Conservation (phyloP, 805 yeast genomes). For the Schwanniomyces vanrijiae region DNA sequence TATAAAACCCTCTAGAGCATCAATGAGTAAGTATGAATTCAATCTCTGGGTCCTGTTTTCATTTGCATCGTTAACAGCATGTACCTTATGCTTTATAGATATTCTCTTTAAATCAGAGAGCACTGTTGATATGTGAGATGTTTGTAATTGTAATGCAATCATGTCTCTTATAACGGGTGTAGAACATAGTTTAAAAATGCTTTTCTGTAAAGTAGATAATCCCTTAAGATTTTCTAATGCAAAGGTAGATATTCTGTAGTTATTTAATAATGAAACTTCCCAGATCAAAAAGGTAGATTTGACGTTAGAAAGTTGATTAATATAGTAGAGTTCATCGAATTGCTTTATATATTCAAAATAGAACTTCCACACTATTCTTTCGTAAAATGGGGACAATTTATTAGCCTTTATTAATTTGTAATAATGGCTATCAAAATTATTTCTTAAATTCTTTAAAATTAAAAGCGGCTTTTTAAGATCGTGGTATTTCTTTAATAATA, state of each 20-base stretch:
- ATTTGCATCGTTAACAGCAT: conserved; percentile 13
- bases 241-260: conserved; percentile 11
- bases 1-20: conserved; percentile 13
- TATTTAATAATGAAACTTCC: conserved; percentile 29
- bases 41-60: conserved; percentile 32
- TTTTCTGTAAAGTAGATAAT: conserved; percentile 22
- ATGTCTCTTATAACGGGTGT: conserved; percentile 12
- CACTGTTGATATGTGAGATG: conserved; percentile 10
- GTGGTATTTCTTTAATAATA: conserved; percentile 36
- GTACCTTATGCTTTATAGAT: conserved; percentile 30
- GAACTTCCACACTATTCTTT: conserved; percentile 42
- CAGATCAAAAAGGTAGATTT: conserved; percentile 35
- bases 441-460: conserved; percentile 29
- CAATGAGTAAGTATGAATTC: conserved; percentile 16
- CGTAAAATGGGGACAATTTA: conserved; percentile 34
- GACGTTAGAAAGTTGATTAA: conserved; percentile 18
- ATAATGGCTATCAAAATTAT: conserved; percentile 23
- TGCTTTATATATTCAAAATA: conserved; percentile 30
- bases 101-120: conserved; percentile 30
- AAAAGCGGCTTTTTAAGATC: conserved; percentile 31
- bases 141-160: conserved; percentile 8
- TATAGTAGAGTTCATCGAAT: conserved; percentile 20
- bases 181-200: conserved; percentile 24
- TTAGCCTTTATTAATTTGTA: conserved; percentile 20
- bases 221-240: conserved; percentile 14